Evolutionary conservation across 2,329 filamentous ascomycete species (phyloP).

Genomic region (Ceratocystis variospora): DNA sequence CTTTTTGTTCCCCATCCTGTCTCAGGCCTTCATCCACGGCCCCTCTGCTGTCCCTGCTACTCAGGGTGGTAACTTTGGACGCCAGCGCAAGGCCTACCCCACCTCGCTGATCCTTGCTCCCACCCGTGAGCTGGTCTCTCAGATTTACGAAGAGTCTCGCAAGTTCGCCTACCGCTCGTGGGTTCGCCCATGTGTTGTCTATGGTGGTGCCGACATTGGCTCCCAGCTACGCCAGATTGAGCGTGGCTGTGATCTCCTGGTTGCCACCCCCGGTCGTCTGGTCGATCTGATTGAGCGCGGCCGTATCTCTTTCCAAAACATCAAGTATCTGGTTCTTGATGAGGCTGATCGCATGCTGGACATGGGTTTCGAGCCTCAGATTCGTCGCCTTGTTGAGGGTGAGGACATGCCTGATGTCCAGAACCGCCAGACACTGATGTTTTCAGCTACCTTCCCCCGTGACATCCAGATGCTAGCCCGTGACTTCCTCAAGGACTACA

Average conservation of each 20-base stretch:
- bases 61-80: constrained; percentile 60
- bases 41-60: constrained; percentile 55
- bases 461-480: constrained; percentile 98
- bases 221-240: constrained; percentile 97
- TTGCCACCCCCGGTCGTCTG: constrained; percentile 92
- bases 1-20: constrained; percentile 97
- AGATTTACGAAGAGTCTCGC: constrained; percentile 94
- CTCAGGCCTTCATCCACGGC: constrained; percentile 87
- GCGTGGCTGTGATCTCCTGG: constrained; percentile 88
- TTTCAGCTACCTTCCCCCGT: constrained; percentile 96
- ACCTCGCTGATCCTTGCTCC: constrained; percentile 92
- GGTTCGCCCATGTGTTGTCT: constrained; percentile 96
- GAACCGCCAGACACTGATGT: constrained; percentile 96
- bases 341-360: constrained; percentile 99
- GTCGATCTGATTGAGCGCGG: constrained; percentile 98
- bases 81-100: constrained; percentile 94
- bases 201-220: constrained; percentile 97
- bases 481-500: constrained; percentile 97
- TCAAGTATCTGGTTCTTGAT: constrained; percentile 97
- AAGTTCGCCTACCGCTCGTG: constrained; percentile 98
- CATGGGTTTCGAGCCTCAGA: constrained; percentile 99
- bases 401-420: constrained; percentile 88
- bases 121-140: constrained; percentile 94
- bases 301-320: constrained; percentile 92
- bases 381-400: constrained; percentile 93